phyloP scores from a whole-genome alignment of 2,329 filamentous ascomycete genomes.

The Diaporthe caulivora region DNA sequence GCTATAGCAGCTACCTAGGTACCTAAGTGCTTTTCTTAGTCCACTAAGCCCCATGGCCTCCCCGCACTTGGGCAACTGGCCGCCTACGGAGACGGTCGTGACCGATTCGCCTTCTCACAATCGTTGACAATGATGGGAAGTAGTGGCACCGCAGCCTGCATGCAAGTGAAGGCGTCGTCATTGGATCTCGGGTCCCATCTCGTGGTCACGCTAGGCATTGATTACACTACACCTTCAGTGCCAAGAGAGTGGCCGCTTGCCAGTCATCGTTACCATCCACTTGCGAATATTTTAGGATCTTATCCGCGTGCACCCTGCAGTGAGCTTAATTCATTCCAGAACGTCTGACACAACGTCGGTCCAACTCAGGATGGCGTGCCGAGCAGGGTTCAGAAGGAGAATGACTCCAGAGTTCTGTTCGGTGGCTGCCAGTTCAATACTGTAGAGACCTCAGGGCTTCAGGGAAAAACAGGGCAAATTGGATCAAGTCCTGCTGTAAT shows the following conservation, averaged over 20 bases:
- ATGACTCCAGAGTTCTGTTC: background rate
- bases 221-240: background rate
- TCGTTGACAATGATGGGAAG: background rate
- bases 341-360: background rate
- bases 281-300: background rate
- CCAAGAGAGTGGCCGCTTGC: background rate
- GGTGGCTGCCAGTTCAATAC: background rate
- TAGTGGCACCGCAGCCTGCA: background rate
- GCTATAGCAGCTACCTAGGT: background rate
- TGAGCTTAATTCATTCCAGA: background rate
- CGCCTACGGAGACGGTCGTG: background rate
- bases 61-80: background rate
- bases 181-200: background rate
- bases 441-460: background rate
- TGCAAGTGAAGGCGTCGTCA: background rate
- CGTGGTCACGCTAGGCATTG: background rate
- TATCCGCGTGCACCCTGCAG: background rate
- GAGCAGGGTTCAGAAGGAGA: background rate
- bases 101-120: background rate
- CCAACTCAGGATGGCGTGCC: background rate
- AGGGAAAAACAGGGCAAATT: background rate
- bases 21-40: background rate
- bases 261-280: background rate
- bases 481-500: background rate
- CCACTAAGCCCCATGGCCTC: conserved; percentile 2